Conservation (phyloP, 495 filamentous ascomycete species). For the Tuber magnatum region DNA sequence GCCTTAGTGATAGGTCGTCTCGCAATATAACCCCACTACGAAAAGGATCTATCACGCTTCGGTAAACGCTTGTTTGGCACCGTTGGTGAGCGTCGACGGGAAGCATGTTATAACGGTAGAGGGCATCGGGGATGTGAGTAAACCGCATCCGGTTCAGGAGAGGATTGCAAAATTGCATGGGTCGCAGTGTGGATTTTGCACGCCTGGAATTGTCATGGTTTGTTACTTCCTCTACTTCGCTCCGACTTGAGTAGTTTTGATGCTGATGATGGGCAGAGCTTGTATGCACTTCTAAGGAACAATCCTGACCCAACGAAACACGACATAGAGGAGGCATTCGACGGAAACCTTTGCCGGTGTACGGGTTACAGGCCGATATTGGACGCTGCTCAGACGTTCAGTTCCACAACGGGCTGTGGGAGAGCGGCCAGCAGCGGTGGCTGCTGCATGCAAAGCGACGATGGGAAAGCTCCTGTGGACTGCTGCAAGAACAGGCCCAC, state of each 20-base stretch:
- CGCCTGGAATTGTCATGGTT: conserved; percentile 93
- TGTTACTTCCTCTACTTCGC: background rate
- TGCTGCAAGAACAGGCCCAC: conserved; percentile 52
- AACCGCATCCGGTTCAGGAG: conserved; percentile 86
- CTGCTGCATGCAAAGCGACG: conserved; percentile 61
- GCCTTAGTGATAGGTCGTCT: conserved; percentile 57
- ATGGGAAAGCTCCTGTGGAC: conserved; percentile 47
- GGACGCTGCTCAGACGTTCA: conserved; percentile 78
- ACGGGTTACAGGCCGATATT: conserved; percentile 93
- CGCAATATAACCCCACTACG: conserved; percentile 85
- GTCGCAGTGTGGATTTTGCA: conserved; percentile 77
- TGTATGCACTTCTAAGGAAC: conserved; percentile 77
- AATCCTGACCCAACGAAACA: conserved; percentile 59
- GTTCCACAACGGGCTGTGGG: conserved; percentile 48
- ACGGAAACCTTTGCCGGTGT: conserved; percentile 92
- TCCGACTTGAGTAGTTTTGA: background rate
- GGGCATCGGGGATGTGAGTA: conserved; percentile 85
- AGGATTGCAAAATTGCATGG: conserved; percentile 70
- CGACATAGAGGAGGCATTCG: conserved; percentile 81
- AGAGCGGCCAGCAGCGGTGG: conserved; percentile 47
- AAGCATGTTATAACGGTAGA: conserved; percentile 98
- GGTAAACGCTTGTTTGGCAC: conserved; percentile 90
- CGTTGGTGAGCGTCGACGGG: conserved; percentile 83
- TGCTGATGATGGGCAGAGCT: conserved; percentile 45
- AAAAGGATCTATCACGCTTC: conserved; percentile 83